Base-by-base conservation (phyloP, 2,329 filamentous ascomycete species). In the Cadophora sp. region DNA sequence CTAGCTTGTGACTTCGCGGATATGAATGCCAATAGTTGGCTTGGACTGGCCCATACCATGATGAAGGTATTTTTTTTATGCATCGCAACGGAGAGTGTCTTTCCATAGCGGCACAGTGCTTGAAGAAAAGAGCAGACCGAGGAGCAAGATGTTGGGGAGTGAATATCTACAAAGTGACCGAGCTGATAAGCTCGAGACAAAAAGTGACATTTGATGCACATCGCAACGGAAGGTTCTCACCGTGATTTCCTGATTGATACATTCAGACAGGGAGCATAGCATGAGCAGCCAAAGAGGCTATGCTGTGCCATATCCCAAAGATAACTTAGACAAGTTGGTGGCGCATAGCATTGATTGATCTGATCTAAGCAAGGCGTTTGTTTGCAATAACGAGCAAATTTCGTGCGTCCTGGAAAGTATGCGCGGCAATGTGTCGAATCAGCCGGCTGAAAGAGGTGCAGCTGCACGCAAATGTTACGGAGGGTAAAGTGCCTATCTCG, bases 11-110 rank as follows among this genome's bases (percentile, higher is more conserved):
- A 59, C 34, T 40, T 59, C 56, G 56, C 56, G 19, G 31, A 24
- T 22, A 22, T 24, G n/a, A 40, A 26, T 26, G 34, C n/a, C 34
- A 40, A 59, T 59, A 59, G 26, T 59, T 37, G 31, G 31, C 56
- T 59, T 40, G 31, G 22, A 59, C 31, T 40, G 5, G 16, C 5
- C 22, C 5, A 19, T 5, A 4, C 11, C 56, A 37, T 22, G n/a
- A 26, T 16, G 8, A 43, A 53, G 19, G 12, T 14, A 37, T 22
- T 22, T 59, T 63, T 62, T 64, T 64, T 68, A 64, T 66, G 68
- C 48, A 63, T 68, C 69, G 66, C 53, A 66, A n/a, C 63, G 69
- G 69, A 67, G 50, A 37, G 48, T 63, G 37, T 34, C 27, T 53
- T 62, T 68, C 69, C 66, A 68, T 62, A 40, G 14, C 24, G 40